Conservation (phyloP, 192 early-diverging fungal genomes). For the Physocladia obscura region DNA sequence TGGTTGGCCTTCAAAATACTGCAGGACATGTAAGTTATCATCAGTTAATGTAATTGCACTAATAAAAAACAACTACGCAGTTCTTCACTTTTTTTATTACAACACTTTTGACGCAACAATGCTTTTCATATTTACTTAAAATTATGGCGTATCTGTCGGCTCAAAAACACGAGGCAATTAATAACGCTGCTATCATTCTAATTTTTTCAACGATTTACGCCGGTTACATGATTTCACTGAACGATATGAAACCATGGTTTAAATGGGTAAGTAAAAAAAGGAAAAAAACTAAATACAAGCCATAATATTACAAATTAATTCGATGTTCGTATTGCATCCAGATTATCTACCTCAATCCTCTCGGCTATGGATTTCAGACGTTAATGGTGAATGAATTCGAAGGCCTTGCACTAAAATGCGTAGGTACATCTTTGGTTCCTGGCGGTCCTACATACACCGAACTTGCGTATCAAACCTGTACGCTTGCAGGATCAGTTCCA, state of each 20-base stretch:
- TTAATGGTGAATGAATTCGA: conserved; percentile 63
- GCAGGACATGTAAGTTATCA: conserved; percentile 30
- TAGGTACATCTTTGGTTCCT: conserved; percentile 37
- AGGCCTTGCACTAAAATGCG: conserved; percentile 35
- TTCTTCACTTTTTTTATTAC: conserved; percentile 60
- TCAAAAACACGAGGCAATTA: conserved; percentile 53
- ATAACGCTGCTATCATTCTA: conserved; percentile 53
- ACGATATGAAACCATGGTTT: conserved; percentile 62
- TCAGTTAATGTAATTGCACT: neutral
- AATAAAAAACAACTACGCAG: conserved; percentile 3
- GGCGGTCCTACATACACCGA: conserved; percentile 50
- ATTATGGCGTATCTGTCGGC: conserved; percentile 54
- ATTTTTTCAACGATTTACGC: conserved; percentile 55
- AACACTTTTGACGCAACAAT: conserved; percentile 52
- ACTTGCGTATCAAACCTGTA: conserved; percentile 61
- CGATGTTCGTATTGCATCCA: neutral
- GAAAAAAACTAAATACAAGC: neutral
- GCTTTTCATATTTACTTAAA: conserved; percentile 62
- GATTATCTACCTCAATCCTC: conserved; percentile 66
- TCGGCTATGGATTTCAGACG: conserved; percentile 59
- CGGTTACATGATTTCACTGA: conserved; percentile 63
- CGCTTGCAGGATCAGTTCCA: conserved; percentile 60
- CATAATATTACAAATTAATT: neutral
- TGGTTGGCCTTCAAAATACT: conserved; percentile 53
- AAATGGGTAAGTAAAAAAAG: conserved; percentile 35